Evolutionary conservation across 176 grass and related monocot genomes (phyloP).

Genomic region (Urochloa ruziziensis): DNA sequence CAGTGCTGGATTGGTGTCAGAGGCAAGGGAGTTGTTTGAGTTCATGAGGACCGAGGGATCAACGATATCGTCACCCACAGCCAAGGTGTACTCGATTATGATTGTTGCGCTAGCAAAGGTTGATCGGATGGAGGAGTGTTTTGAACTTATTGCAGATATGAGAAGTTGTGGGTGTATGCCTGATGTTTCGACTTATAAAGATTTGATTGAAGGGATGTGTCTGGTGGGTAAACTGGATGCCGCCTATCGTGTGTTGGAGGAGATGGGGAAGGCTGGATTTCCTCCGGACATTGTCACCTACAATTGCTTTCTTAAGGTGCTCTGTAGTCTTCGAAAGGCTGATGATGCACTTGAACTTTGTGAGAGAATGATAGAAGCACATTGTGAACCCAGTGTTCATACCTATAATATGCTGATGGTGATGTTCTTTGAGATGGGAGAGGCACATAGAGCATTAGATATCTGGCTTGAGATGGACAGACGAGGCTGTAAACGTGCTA

Average conservation of each 20-base stretch:
- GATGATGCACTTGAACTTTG: slow-evolving; percentile 60
- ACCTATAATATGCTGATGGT: slow-evolving; percentile 90
- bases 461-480: slow-evolving; percentile 88
- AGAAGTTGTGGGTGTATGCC: slow-evolving; percentile 74
- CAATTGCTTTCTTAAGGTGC: slow-evolving; percentile 92
- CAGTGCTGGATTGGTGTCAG: slow-evolving; percentile 63
- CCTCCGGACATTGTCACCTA: slow-evolving; percentile 91
- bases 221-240: slow-evolving; percentile 63
- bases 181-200: slow-evolving; percentile 84
- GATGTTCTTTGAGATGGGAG: slow-evolving; percentile 86
- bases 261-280: slow-evolving; percentile 87
- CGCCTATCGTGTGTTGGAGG: slow-evolving; percentile 70
- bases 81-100: slow-evolving; percentile 78
- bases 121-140: slow-evolving; percentile 70
- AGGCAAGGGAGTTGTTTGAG: slow-evolving; percentile 82
- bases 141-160: slow-evolving; percentile 81
- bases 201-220: slow-evolving; percentile 95
- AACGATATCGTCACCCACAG: slow-evolving; percentile 72
- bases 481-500: slow-evolving; percentile 55
- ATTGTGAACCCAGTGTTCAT: slow-evolving; percentile 90
- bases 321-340: slow-evolving; percentile 72
- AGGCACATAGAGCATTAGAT: slow-evolving; percentile 62
- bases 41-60: slow-evolving; percentile 87
- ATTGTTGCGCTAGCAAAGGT: slow-evolving; percentile 71
- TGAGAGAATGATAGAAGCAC: slow-evolving; percentile 69